Conservation (phyloP, 1,284 basidiomycete genomes). For the Pterulicium gracile region DNA sequence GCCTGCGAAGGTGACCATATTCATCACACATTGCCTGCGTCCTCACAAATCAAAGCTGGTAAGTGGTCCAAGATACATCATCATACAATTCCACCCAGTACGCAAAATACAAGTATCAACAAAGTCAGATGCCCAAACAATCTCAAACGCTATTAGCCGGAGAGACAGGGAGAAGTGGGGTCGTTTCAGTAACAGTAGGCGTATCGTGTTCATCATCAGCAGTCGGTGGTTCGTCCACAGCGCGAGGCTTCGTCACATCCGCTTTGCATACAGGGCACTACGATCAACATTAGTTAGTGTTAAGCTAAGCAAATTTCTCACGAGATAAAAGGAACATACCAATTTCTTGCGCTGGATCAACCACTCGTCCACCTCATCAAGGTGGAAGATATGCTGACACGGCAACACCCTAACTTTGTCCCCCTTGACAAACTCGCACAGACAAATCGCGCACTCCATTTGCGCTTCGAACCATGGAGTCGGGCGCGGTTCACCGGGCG, state of each 20-base stretch:
- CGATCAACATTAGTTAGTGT: too few species aligned
- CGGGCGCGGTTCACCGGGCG: conserved; percentile 24
- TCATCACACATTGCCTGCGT: too few species aligned
- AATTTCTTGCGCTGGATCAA: conserved; percentile 82
- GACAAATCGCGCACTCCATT: conserved; percentile 82
- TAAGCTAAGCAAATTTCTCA: too few species aligned
- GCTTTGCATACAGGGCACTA: conserved; percentile 86
- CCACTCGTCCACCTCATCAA: conserved; percentile 85
- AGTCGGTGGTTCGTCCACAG: conserved; percentile 2
- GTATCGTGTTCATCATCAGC: conserved; percentile 2
- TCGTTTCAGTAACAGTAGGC: neutral
- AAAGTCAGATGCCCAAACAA: neutral
- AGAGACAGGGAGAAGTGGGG: neutral
- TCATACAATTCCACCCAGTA: neutral
- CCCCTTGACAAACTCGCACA: conserved; percentile 74
- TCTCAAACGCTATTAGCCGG: neutral
- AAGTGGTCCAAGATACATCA: neutral
- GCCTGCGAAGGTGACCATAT: too few species aligned
- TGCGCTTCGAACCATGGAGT: conserved; percentile 69
- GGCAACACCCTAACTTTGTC: conserved; percentile 84
- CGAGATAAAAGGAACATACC: too few species aligned
- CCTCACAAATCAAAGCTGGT: neutral
- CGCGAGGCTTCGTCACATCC: conserved; percentile 64
- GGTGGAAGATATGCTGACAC: conserved; percentile 83
- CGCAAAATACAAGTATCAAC: neutral